Conservation (phyloP, 1,139 yeast species). For the Magnusiomyces tetraspermus region DNA sequence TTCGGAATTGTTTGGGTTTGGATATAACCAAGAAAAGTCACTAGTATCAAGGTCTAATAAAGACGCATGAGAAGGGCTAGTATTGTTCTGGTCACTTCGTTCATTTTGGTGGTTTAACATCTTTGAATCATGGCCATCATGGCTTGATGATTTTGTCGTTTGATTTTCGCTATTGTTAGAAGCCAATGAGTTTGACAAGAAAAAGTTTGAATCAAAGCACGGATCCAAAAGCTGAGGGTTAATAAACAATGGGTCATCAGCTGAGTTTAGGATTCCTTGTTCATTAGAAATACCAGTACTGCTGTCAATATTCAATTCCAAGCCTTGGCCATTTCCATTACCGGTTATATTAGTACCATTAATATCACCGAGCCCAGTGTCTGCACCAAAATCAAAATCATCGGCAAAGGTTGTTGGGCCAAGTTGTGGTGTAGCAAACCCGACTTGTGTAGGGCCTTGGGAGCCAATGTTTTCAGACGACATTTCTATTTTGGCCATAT, state of each 20-base stretch:
- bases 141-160: too few species aligned
- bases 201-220: slow-evolving; percentile 8
- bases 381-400: slow-evolving; percentile 22
- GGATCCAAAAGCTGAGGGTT: slow-evolving; percentile 29
- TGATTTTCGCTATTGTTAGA: background rate
- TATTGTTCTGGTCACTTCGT: background rate
- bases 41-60: slow-evolving; percentile 7
- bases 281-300: slow-evolving; percentile 21
- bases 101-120: background rate
- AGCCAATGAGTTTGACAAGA: slow-evolving; percentile 3
- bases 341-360: too few species aligned
- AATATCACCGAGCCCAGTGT: slow-evolving; percentile 20
- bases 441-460: slow-evolving; percentile 52
- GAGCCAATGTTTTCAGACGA: slow-evolving; percentile 22
- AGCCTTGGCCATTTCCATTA: too few species aligned
- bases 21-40: slow-evolving; percentile 16
- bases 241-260: slow-evolving; percentile 27
- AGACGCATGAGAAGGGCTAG: slow-evolving; percentile 8
- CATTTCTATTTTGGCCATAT: slow-evolving; percentile 30
- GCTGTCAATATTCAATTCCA: too few species aligned
- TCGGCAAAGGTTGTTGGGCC: slow-evolving; percentile 29
- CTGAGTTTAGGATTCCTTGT: too few species aligned
- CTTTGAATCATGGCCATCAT: background rate
- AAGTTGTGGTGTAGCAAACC: slow-evolving; percentile 72
- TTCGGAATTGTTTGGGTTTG: too few species aligned